Evolutionary conservation across 2,329 filamentous ascomycete genomes (phyloP), one percentile per base, ranked within the genome.

Genomic region (Eutypa lata): DNA sequence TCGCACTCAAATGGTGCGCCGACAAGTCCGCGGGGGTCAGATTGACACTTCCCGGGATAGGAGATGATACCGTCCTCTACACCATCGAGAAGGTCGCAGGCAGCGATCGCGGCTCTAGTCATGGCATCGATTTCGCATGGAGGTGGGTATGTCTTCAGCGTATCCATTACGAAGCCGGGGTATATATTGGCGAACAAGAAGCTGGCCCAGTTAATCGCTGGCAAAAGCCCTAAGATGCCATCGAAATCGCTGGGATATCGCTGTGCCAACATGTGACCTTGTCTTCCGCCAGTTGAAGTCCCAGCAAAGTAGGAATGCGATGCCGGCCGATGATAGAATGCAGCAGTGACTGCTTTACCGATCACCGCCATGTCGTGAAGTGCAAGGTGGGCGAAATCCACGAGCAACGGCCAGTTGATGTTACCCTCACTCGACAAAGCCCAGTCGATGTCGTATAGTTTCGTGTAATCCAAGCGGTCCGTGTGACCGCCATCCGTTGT

Each of bases 211-310:
- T 63, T 58, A 37, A 64, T 61, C 2, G 74, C 76, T 44, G 69
- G 68, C 42, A 47, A 42, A 16, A 70, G 73, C 7, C 76, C 76
- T 6, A 79, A 63, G 40, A 82, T 75, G 19, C 80, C 80, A 55
- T 83, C 77, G 54, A 80, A 82, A 51, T 81, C 78, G 7, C 77
- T 68, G 0, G 80, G 79, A 57, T 75, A 82, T 18, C 71, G 62
- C 59, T 83, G 74, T 2, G 77, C 73, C 44, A 76, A 71, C 56
- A 76, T 77, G 26, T 79, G 61, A 16, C 79, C 81, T 65, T 83
- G 79, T 1, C 80, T 69, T 1, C 81, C 81, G 24, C 81, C 81
- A 0, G 76, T 80, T 2, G 76, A 80, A 61, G 80, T 83, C 24
- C 80, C 81, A 45, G 73, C 70, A 61, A 74, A 83, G 62, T 82